phyloP scores from a whole-genome alignment of 2,329 filamentous ascomycete genomes.

The Cyphellophora europaea region DNA sequence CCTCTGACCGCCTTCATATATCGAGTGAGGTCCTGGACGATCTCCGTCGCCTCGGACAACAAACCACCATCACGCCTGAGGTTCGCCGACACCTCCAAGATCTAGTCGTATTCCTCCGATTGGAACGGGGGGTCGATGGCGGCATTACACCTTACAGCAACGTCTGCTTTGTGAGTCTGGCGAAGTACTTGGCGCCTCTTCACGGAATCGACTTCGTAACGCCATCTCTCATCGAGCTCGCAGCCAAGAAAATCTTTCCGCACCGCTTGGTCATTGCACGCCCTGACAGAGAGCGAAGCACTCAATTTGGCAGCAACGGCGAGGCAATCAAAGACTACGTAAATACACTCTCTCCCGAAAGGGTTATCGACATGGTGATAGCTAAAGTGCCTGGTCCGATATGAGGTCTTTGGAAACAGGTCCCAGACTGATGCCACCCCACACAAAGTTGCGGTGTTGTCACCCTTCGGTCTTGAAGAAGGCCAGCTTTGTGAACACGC shows the following conservation, averaged over 20 bases:
- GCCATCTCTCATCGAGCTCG: slow-evolving; percentile 72
- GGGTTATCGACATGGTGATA: slow-evolving; percentile 57
- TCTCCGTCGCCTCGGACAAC: slow-evolving; percentile 49
- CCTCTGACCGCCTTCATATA: slow-evolving; percentile 24
- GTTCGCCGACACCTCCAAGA: slow-evolving; percentile 80
- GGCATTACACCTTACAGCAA: slow-evolving; percentile 73
- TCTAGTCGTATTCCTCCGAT: slow-evolving; percentile 73
- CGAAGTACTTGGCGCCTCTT: slow-evolving; percentile 66
- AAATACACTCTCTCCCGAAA: slow-evolving; percentile 46
- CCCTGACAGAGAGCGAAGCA: slow-evolving; percentile 67
- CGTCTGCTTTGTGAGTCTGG: slow-evolving; percentile 61
- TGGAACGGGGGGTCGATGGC: slow-evolving; percentile 73
- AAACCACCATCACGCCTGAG: slow-evolving; percentile 62
- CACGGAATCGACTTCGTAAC: slow-evolving; percentile 74
- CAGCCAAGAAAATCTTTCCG: slow-evolving; percentile 75
- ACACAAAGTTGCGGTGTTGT: no score
- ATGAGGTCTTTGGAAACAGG: no score
- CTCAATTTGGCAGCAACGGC: slow-evolving; percentile 84
- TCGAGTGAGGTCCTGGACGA: slow-evolving; percentile 36
- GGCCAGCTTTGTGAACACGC: no score
- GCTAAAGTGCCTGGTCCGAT: neutral
- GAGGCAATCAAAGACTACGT: slow-evolving; percentile 46
- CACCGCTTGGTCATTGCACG: slow-evolving; percentile 68
- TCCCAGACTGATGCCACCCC: no score
- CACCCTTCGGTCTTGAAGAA: no score